These are phyloP conservation scores for Ascochyta viciae-villosae DNA, from an alignment of 2,329 filamentous ascomycete species.

Conservation along the genomic window DNA sequence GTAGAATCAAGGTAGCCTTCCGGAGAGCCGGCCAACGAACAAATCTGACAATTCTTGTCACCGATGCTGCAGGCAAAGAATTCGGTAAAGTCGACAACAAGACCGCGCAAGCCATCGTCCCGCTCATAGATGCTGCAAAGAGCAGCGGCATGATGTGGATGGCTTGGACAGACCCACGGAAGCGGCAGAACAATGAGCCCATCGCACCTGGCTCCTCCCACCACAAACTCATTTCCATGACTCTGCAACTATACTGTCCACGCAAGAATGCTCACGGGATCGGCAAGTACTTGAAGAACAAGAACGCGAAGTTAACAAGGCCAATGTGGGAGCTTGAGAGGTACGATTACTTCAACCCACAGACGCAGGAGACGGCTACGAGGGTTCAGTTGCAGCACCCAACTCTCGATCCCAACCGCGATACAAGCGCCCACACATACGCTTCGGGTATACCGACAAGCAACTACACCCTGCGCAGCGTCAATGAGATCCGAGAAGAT, in stretches of 20 bases:
- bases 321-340: slow-evolving; percentile 68
- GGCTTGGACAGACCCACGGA: slow-evolving; percentile 73
- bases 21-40: slow-evolving; percentile 62
- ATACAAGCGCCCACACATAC: slow-evolving; percentile 14
- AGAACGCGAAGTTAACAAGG: slow-evolving; percentile 70
- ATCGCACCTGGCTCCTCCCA: slow-evolving; percentile 26
- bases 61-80: slow-evolving; percentile 72
- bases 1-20: slow-evolving; percentile 75
- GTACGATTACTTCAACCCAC: slow-evolving; percentile 78
- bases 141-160: slow-evolving; percentile 72
- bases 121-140: slow-evolving; percentile 71
- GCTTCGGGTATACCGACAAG: slow-evolving; percentile 13
- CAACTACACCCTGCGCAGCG: slow-evolving; percentile 43
- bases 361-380: slow-evolving; percentile 49
- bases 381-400: slow-evolving; percentile 25
- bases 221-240: slow-evolving; percentile 57
- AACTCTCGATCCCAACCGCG: slow-evolving; percentile 16
- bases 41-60: slow-evolving; percentile 74
- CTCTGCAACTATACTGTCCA: slow-evolving; percentile 81
- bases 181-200: slow-evolving; percentile 63
- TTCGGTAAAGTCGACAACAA: slow-evolving; percentile 79
- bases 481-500: slow-evolving; percentile 85
- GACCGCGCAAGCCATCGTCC: slow-evolving; percentile 71
- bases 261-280: slow-evolving; percentile 69
- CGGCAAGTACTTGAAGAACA: slow-evolving; percentile 71